Evolutionary conservation across 208 protist species (phyloP).

Genomic region (Leishmania martiniquensis): DNA sequence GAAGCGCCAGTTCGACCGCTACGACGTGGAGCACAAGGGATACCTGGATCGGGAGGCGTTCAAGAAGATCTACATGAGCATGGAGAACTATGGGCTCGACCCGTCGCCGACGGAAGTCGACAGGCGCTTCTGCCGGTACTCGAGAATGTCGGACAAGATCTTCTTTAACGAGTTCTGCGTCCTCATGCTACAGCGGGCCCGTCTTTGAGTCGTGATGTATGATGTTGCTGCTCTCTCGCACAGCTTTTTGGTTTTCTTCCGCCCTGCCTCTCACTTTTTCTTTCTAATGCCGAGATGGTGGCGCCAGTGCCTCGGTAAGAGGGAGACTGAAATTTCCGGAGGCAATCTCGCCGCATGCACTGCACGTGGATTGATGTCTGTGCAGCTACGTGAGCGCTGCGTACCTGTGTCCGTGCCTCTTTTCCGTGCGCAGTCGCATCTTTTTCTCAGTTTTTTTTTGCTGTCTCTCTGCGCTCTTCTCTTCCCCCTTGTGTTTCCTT

Average conservation of each 20-base stretch:
- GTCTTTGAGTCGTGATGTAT: slow-evolving; percentile 49
- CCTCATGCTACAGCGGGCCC: slow-evolving; percentile 83
- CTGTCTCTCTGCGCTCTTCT: too few relatives aligned
- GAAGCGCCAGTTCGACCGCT: slow-evolving; percentile 57
- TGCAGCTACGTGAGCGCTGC: neutral
- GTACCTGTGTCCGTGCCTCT: neutral
- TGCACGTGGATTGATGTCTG: neutral
- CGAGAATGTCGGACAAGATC: slow-evolving; percentile 47
- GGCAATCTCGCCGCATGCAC: neutral
- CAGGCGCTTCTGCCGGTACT: slow-evolving; percentile 57
- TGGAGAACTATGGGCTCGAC: slow-evolving; percentile 83
- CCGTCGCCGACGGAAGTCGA: slow-evolving; percentile 58
- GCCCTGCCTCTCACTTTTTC: neutral
- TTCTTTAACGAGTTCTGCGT: slow-evolving; percentile 85
- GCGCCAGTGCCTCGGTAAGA: neutral
- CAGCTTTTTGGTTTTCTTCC: neutral
- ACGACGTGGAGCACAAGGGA: slow-evolving; percentile 53
- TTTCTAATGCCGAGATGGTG: neutral
- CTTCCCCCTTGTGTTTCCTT: neutral
- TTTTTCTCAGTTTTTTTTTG: neutral
- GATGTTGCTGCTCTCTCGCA: neutral
- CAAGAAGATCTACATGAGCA: slow-evolving; percentile 65
- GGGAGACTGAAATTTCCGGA: neutral
- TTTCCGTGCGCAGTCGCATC: neutral
- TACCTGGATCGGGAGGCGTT: slow-evolving; percentile 79